These are phyloP conservation scores for Moringa oleifera DNA, from an alignment of 345 rosid species.

Conservation along the genomic window DNA sequence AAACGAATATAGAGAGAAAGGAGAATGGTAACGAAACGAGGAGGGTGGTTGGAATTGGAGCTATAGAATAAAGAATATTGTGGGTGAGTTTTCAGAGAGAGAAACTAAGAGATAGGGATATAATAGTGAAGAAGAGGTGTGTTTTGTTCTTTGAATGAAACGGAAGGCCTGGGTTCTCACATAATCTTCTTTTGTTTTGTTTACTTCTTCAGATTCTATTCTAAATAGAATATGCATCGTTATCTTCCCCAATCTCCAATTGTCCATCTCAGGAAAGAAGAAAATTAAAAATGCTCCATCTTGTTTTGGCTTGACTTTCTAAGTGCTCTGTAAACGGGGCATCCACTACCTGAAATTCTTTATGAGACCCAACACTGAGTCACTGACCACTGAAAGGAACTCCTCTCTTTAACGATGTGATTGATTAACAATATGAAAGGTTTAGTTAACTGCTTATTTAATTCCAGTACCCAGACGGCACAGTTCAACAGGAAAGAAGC, in stretches of 20 bases:
- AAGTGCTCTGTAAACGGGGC: conserved; percentile 22
- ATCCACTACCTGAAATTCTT: conserved; percentile 20
- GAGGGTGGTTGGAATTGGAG: conserved; percentile 22
- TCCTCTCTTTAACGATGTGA: too few relatives aligned
- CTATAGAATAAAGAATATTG: conserved; percentile 10
- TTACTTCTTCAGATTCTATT: too few relatives aligned
- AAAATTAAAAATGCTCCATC: too few relatives aligned
- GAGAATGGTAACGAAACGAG: conserved; percentile 7
- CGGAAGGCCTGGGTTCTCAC: conserved; percentile 5
- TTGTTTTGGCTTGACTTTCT: too few relatives aligned
- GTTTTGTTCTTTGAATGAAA: conserved; percentile 7
- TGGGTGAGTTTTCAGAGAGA: conserved; percentile 11
- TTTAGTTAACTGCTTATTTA: background rate
- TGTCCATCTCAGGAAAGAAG: too few relatives aligned
- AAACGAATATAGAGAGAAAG: conserved; percentile 17
- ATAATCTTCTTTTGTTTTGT: too few relatives aligned
- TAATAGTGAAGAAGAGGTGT: conserved; percentile 6
- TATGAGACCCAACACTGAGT: conserved; percentile 17
- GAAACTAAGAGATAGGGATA: background rate
- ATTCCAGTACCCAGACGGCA: background rate
- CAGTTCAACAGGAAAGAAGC: too few relatives aligned
- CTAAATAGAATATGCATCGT: too few relatives aligned
- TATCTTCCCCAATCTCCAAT: too few relatives aligned
- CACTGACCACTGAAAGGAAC: conserved; percentile 9
- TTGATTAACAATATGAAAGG: background rate